Base-by-base conservation (phyloP, 495 filamentous ascomycete species). In the Lasiosphaeria ovina region DNA sequence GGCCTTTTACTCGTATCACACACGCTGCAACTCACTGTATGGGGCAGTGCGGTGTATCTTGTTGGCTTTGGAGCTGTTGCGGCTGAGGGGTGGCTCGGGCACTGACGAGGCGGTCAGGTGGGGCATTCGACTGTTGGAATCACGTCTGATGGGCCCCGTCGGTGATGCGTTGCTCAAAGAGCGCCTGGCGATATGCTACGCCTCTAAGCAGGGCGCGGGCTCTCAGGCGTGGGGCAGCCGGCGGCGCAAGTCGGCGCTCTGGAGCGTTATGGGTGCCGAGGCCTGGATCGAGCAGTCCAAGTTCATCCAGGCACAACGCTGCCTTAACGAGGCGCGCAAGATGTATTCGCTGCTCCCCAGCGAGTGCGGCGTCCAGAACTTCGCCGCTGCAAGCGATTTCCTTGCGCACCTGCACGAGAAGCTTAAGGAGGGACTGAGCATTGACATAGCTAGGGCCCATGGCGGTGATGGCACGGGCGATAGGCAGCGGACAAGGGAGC, bases 1-100 rank as follows among this genome's bases (percentile, higher is more conserved):
- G 8, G 89, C 94, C 0, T 87, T 84, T 50, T 98, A 98, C 74
- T 96, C 91, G 5, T 98, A 97, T 67, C 84, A 93, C 50, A 91
- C 89, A 17, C 85, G 94, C 45, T 96, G 90, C 65, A 84, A 81
- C 6, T 83, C 88, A 16, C 80, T 87, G 2, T 90, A 89, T 64
- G 87, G 85, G 44, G 88, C 91, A 1, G 77, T 93, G 3, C 90
- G 95, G 33, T 91, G 86, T 67, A 80, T 96, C 6, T 74, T 87
- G 2, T 68, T 97, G 6, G 86, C 87, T 1, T 77, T 93, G 16
- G 95, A 98, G 65, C 85, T 98, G 4, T 81, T 98, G 0, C 84
- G 86, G 36, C 76, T 90, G 9, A 82, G 93, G 3, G 91, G 90
- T 16, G 86, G 89, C 16, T 85, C 87, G 11, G 88, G 87, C 9